Base-by-base conservation (phyloP, 177 flowering plant species). In the Vitis hybrid region DNA sequence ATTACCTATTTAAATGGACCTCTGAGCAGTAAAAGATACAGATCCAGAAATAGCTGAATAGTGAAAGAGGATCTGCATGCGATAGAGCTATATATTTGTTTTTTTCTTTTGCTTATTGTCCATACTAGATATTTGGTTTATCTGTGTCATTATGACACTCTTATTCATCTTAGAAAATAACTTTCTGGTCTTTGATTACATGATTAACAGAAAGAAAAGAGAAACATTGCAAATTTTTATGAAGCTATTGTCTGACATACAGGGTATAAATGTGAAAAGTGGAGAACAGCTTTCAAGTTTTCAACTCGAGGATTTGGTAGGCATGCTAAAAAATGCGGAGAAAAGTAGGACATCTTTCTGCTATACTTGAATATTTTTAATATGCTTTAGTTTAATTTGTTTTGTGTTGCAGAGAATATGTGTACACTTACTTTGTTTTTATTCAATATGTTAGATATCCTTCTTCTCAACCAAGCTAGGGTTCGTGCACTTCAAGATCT, bases 401-500 rank as follows among this genome's bases (percentile, higher is more conserved):
- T 56, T 54, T 65, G 13, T 50, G 61, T 34, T 45, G n/a, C n/a
- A 14, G 4, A 6, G 55, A 34, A 61, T 52, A 66, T 18, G 57
- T 50, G 13, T 26, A 18, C 45, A 34, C 45, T 34, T 34, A 34
- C 3, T 61, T 16, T 50, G 3, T 65, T 51, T 57, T 52, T 68
- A 18, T 50, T 68, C 61, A n/a, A 3, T 68, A 50, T 73, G 55
- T 57, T 74, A 95, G 99, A 95, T 83, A 77, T 95, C 66, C 83
- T 87, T 73, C 94, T 93, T 73, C 93, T 95, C 73, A 91, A 95
- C 71, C 79, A 87, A 86, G 98, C 98, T 60, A 89, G 99, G 34
- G 69, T 91, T 66, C 84, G 76, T 74, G 97, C 94, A 55, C 84
- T 93, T 65, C 80, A 90, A 77, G 94, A 91, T 78, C 89, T 91